These are phyloP conservation scores for Tetrahymena elliotti DNA, from an alignment of 73 alveolate genomes.

Conservation along the genomic window DNA sequence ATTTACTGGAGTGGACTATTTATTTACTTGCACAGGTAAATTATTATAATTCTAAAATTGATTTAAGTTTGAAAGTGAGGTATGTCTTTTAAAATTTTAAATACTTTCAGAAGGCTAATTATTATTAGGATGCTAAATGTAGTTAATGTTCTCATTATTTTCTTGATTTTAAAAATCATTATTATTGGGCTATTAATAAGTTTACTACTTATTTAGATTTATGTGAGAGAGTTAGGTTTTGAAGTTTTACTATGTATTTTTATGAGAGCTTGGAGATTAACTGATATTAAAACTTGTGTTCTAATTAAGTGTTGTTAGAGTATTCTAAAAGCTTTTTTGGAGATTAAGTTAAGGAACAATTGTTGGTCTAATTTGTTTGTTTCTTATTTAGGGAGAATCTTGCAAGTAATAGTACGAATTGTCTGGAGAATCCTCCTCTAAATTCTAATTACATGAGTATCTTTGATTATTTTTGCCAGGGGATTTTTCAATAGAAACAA, in stretches of 20 bases:
- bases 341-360: background rate
- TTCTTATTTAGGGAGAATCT: background rate
- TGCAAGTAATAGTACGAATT: background rate
- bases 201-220: background rate
- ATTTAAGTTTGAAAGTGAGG: background rate
- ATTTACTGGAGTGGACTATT: background rate
- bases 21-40: background rate
- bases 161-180: background rate
- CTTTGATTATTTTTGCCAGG: background rate
- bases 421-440: background rate
- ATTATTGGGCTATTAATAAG: background rate
- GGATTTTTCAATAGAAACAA: background rate
- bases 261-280: background rate
- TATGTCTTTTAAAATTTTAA: background rate
- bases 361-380: background rate
- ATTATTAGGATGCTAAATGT: background rate
- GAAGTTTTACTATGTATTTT: background rate
- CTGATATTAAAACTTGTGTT: background rate
- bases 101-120: background rate
- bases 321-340: background rate
- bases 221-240: background rate
- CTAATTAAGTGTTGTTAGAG: background rate
- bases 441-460: background rate
- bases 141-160: background rate
- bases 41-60: background rate